phyloP scores from a whole-genome alignment of 148 eudicot genomes.

The Suaeda aralocaspica region DNA sequence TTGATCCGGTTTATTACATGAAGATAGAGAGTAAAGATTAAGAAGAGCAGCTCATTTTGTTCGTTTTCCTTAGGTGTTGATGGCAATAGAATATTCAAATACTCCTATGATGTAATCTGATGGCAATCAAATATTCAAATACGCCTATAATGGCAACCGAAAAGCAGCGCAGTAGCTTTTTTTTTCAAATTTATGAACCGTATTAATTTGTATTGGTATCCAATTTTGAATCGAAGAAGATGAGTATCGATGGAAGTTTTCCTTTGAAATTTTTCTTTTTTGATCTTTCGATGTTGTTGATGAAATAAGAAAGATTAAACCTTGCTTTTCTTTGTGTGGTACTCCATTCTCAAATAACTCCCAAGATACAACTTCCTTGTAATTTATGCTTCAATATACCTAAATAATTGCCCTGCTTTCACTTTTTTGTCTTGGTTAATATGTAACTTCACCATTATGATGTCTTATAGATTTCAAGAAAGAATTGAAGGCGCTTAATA shows the following conservation, averaged over 20 bases:
- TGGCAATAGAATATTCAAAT: not conserved
- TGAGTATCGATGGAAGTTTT: no score
- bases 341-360: not conserved
- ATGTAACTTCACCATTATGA: conserved; percentile 3
- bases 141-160: no score
- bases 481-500: conserved; percentile 73
- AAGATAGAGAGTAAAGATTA: no score
- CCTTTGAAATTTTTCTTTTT: no score
- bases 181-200: no score
- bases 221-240: no score
- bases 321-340: not conserved
- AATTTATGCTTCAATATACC: not conserved
- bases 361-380: not conserved
- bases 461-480: conserved; percentile 66
- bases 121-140: no score
- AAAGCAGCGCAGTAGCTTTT: no score
- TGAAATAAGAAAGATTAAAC: not conserved
- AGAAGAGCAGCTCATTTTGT: not conserved
- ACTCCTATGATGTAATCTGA: not conserved
- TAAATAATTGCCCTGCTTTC: not conserved
- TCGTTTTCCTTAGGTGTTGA: not conserved
- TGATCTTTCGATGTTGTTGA: no score
- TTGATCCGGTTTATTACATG: no score
- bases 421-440: not conserved
- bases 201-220: no score